Evolutionary conservation across 2,329 filamentous ascomycete genomes (phyloP).

Genomic region (Colletotrichum sp.): DNA sequence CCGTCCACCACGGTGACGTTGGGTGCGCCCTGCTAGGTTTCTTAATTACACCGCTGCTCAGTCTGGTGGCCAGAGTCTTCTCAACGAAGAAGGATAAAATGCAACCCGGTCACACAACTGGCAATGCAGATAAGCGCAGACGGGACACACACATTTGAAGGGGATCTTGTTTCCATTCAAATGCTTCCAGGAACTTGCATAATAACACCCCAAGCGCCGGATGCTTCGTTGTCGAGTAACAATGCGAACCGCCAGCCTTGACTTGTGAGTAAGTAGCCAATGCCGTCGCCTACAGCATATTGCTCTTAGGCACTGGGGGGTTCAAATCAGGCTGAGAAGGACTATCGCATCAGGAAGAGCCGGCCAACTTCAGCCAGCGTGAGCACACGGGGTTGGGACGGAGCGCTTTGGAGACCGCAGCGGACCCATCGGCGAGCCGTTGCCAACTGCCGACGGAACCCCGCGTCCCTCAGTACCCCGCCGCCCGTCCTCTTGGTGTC

Average conservation of each 20-base stretch:
- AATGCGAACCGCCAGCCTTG: not conserved
- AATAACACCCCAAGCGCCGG: not conserved
- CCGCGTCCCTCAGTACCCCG: not conserved
- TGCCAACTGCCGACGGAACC: slow-evolving; percentile 5
- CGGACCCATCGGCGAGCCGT: slow-evolving; percentile 3
- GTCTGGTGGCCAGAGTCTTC: not conserved
- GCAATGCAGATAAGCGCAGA: not conserved
- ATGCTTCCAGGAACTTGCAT: not conserved
- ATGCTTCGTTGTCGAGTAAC: not conserved
- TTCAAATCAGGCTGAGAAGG: not conserved
- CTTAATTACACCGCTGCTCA: not conserved
- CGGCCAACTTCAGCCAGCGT: not conserved
- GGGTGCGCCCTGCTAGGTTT: not conserved
- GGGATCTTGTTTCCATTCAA: not conserved
- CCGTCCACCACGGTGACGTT: not conserved
- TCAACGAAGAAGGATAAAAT: not conserved
- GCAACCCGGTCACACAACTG: not conserved
- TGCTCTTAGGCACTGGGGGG: not conserved
- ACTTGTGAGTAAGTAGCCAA: not conserved
- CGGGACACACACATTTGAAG: not conserved
- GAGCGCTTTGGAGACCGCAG: not conserved
- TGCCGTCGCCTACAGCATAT: not conserved
- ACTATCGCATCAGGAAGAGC: not conserved
- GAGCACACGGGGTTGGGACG: not conserved
- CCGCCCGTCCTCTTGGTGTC: slow-evolving; percentile 3